phyloP scores from a whole-genome alignment of 139 green algal genomes.

The Chlamydomonas sp. region DNA sequence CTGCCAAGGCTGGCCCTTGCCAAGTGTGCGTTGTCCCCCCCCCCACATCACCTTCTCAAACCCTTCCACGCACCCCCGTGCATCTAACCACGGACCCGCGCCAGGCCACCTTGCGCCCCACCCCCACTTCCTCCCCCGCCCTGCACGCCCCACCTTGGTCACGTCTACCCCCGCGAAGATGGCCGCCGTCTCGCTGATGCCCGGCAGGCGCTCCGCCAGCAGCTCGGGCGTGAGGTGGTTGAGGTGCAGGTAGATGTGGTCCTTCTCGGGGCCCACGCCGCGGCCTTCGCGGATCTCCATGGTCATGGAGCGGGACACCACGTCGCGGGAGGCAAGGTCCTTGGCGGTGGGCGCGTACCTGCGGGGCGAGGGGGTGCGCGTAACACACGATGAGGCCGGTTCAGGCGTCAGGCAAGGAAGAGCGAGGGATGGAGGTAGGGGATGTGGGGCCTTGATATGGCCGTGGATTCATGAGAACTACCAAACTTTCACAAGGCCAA shows the following conservation, averaged over 20 bases:
- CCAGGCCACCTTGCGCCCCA: neutral
- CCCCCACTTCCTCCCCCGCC: neutral
- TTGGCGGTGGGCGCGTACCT: slow-evolving; percentile 97
- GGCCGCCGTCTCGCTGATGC: slow-evolving; percentile 97
- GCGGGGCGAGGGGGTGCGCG: neutral
- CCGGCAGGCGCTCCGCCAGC: slow-evolving; percentile 95
- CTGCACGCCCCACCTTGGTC: slow-evolving; percentile 78
- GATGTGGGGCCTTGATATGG: no score
- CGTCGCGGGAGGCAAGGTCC: slow-evolving; percentile 97
- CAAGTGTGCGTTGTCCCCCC: no score
- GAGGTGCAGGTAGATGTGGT: slow-evolving; percentile 99
- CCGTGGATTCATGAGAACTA: no score
- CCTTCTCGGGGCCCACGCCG: slow-evolving; percentile 81
- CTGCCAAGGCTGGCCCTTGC: no score
- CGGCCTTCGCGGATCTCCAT: slow-evolving; percentile 95
- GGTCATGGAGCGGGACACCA: slow-evolving; percentile 95
- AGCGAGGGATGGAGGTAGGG: no score
- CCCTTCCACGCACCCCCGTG: no score
- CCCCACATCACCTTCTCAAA: no score
- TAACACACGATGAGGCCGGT: no score
- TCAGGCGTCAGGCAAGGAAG: no score
- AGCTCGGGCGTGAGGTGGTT: slow-evolving; percentile 98
- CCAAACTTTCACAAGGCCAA: no score
- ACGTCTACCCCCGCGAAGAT: slow-evolving; percentile 99
- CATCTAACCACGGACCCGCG: neutral